Evolutionary conservation across 176 grass and related monocot species (phyloP).

Genomic region (maize (Zea mays)): DNA sequence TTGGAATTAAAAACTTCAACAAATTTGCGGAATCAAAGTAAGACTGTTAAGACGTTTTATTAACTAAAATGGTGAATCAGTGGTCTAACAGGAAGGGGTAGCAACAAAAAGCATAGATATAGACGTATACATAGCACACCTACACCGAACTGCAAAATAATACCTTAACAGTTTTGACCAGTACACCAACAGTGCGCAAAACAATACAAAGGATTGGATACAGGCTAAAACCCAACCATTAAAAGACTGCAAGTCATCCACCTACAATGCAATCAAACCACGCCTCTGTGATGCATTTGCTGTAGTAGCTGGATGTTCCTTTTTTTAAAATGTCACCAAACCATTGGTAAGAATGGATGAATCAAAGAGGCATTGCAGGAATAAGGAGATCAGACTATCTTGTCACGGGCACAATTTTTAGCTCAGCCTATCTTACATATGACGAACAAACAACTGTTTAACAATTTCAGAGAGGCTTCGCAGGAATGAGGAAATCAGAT

Average conservation of each 20-base stretch:
- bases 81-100: background rate
- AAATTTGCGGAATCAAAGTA: background rate
- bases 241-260: background rate
- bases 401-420: background rate
- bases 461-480: background rate
- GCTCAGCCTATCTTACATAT: background rate
- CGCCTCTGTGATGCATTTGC: slow-evolving; percentile 7
- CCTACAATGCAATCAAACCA: background rate
- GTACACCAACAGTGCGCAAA: background rate
- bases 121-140: background rate
- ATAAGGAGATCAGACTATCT: no score
- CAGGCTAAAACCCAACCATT: background rate
- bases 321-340: background rate
- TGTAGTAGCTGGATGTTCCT: background rate
- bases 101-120: background rate
- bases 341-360: background rate
- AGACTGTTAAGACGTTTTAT: background rate
- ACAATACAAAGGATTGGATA: background rate
- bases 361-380: no score
- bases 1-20: slow-evolving; percentile 9
- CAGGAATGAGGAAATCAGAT: slow-evolving; percentile 10
- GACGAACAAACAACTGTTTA: background rate
- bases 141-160: background rate
- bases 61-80: background rate
- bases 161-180: background rate